Base-by-base conservation (phyloP, 805 yeast genomes). In the Metschnikowia sp. region DNA sequence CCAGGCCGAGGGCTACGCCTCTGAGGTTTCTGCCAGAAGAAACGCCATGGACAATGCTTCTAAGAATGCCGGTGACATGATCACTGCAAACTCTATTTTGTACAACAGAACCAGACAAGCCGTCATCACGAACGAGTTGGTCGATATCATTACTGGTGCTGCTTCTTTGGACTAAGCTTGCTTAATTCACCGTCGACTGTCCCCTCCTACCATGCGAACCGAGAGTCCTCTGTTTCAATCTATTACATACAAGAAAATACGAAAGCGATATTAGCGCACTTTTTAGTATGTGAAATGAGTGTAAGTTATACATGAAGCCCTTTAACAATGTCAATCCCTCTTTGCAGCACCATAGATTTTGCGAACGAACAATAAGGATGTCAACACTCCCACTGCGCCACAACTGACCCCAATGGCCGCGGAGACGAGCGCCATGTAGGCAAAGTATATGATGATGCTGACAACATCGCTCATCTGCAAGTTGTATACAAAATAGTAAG, bases 11-110 rank as follows among this genome's bases (percentile, higher is more conserved):
- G 98, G 97, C 74, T 91, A 92, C 74, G 97, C 98, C 53, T 88
- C 98, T 50, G 99, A 92, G 80, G 81, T 91, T 59, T 86, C 95
- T 56, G 97, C 99, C 52, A 91, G 99, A 84, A 91, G 99, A 84
- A 92, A 89, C 70, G 98, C 99, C 61, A 92, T 92, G 99, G 99
- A 92, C 77, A 94, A 94, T 68, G 99, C 99, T 55, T 90, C 97
- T 61, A 92, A 94, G 94, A 92, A 92, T 70, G 99, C 99, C 55
- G 96, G 96, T 77, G 99, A 94, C 65, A 94, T 94, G 98, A 94
- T 94, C 70, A 83, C 81, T 77, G 86, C 82, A 69, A 92, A 88
- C 86, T 86, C 98, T 60, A 94, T 94, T 73, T 84, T 94, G 75
- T 94, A 94, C 79, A 94, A 94, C 91, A 92, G 99, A 83, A 54